Evolutionary conservation across 2,329 filamentous ascomycete species (phyloP), one percentile per base, ranked within the genome.

Genomic region (Pestalotiopsis sp.): DNA sequence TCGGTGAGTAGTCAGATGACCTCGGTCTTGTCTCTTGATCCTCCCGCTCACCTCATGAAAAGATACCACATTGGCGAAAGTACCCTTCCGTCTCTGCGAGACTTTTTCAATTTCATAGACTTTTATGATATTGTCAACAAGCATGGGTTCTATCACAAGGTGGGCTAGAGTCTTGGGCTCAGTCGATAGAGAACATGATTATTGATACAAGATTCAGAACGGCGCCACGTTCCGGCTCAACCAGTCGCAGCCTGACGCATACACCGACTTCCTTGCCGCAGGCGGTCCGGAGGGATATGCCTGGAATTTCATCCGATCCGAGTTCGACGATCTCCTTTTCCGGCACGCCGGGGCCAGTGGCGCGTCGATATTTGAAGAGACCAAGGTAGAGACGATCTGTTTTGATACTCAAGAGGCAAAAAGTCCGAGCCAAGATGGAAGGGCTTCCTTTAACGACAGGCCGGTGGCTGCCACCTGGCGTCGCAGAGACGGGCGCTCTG

Each of bases 251-350:
- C 20, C 23, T 2, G 60, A 41, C 13, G n/a, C 27, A 36, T 62
- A 40, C 14, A 41, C 23, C 60, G 20, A 23, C 38, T 38, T 62
- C 60, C 27, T 62, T 23, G 17, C 45, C 6, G 45, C n/a, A 11
- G n/a, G 60, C 0, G n/a, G 27, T 27, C 9, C 60, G 13, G 23
- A 59, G 14, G 27, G 20, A 62, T 62, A 20, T 27, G n/a, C 60
- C 14, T 85, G 82, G 83, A 85, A 85, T 66, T 77, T 85, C 1
- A 71, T 85, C 9, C 82, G 84, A 6, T 84, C 83, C 23, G 83
- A 86, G 70, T 73, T 78, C 0, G 83, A 86, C 69, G 72, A 85
- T 4, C 58, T 86, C 4, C 74, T 85, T 6, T 84, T 85, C 71
- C 68, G 77, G 31, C 81, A 85, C 67, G 84, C 84, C 1, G 78